phyloP scores from a whole-genome alignment of 225 moss, liverwort and hornwort species.

The Bryoerythrophyllum caledonicum region DNA sequence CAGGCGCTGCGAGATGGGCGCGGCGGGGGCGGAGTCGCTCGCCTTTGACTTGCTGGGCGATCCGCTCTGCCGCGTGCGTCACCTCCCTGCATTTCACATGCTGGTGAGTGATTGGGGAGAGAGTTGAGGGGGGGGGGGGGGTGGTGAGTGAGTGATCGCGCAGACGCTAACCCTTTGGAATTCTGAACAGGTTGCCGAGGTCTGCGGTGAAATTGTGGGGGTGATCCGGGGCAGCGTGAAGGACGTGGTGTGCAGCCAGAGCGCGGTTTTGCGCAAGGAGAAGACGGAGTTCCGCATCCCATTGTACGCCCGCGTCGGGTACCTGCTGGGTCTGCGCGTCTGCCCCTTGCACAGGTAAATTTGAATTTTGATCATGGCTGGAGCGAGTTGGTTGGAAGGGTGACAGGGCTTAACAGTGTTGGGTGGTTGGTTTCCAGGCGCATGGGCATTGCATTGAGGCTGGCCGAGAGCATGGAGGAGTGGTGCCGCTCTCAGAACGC shows the following conservation, averaged over 20 bases:
- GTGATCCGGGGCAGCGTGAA: slow-evolving; percentile 90
- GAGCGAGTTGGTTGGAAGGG: no score
- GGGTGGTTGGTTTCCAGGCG: slow-evolving; percentile 44
- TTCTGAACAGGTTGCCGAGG: slow-evolving; percentile 77
- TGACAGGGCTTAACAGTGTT: no score
- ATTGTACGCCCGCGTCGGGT: slow-evolving; percentile 69
- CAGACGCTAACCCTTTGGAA: not conserved
- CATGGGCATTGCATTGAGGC: slow-evolving; percentile 79
- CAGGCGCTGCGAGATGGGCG: slow-evolving; percentile 63
- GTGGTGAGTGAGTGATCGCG: no score
- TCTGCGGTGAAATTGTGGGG: slow-evolving; percentile 63
- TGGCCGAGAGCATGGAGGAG: slow-evolving; percentile 77
- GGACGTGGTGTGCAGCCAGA: slow-evolving; percentile 70
- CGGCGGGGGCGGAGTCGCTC: slow-evolving; percentile 56
- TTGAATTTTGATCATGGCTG: not conserved
- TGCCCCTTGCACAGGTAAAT: slow-evolving; percentile 73
- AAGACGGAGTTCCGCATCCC: slow-evolving; percentile 46
- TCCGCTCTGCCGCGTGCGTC: slow-evolving; percentile 91
- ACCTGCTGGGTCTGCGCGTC: slow-evolving; percentile 85
- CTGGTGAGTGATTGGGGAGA: slow-evolving; percentile 45
- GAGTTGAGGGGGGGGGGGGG: no score
- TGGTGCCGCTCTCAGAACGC: slow-evolving; percentile 81
- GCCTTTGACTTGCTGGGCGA: slow-evolving; percentile 84
- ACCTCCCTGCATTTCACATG: slow-evolving; percentile 80
- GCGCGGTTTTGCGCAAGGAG: slow-evolving; percentile 22